Percentiles rank a stretch among this genome's conserved stretches.
Evolutionary conservation across 2,329 filamentous ascomycete species (phyloP).

Genomic region (Fusarium fujikuroi): DNA sequence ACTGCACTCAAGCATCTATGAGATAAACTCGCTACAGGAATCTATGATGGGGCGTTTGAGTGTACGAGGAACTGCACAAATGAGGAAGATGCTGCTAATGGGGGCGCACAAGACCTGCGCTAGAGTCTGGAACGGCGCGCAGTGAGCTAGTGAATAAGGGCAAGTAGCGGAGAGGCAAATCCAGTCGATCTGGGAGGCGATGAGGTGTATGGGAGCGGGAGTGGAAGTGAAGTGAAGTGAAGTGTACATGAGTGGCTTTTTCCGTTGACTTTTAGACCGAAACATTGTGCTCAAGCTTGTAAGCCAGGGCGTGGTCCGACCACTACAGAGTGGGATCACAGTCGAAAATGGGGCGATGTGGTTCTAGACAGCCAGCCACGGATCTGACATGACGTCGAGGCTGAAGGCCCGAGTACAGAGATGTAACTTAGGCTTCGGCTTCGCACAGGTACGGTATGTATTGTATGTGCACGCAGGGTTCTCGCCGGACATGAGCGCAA

Average conservation of each 20-base stretch:
- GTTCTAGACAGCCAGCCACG: conserved; percentile 14
- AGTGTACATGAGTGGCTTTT: conserved; percentile 10
- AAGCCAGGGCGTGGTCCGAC: conserved; percentile 1
- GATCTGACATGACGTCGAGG: conserved; percentile 27
- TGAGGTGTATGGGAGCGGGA: conserved; percentile 11
- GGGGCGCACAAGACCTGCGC: background rate
- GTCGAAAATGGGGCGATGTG: conserved; percentile 6
- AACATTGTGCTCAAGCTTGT: background rate
- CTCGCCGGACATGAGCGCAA: background rate
- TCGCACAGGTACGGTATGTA: background rate
- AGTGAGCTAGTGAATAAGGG: background rate
- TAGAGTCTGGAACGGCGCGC: conserved; percentile 22
- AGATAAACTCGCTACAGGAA: background rate
- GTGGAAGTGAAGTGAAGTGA: background rate
- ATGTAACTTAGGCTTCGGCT: background rate
- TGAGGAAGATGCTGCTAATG: background rate
- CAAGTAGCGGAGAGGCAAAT: background rate
- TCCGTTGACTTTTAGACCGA: background rate
- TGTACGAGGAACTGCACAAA: conserved; percentile 26
- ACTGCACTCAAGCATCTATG: background rate
- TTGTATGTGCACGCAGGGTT: conserved; percentile 2
- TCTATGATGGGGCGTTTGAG: conserved; percentile 20
- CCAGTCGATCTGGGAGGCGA: background rate
- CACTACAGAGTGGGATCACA: background rate
- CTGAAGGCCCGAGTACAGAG: conserved; percentile 7